Base-by-base conservation (phyloP, 192 early-diverging fungal genomes). In the Glomus cerebriforme region DNA sequence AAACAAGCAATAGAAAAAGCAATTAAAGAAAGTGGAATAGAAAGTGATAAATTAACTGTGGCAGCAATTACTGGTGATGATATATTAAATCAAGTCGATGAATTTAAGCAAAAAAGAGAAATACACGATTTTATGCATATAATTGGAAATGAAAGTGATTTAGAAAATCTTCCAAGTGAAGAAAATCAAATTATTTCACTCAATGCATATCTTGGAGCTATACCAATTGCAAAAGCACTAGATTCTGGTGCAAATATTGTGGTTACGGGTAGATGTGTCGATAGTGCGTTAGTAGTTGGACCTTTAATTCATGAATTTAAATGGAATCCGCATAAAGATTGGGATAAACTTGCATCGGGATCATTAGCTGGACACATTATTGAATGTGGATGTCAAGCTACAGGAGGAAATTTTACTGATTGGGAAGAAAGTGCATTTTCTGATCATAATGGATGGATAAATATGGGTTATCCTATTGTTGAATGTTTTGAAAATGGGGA, bases 401-500 rank as follows among this genome's bases (percentile, higher is more conserved):
- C 91, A 15, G 90, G 91, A 49, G 91, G 90, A 9, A 92, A 91
- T 77, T 92, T 91, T 79, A 92, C 91, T 1, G 91, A 92, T 74
- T 92, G 91, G 91, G 81, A 83, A 26, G 77, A 86, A 15, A 84
- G 80, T 15, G 87, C 90, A 43, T 82, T 82, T 63, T 89, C 90
- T 13, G 71, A 81, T 2, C 62, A 86, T 65, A 88, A 89, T 27
- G 91, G 91, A 54, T 92, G 83, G 72, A 70, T 85, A 27, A 90
- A 91, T 73, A 91, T 92, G 86, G 91, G 91, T n/a, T 92, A 91
- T 80, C 91, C 91, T 10, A 85, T 92, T 65, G 89, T 87, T 22
- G 91, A 92, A 63, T 89, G 88, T 62, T 64, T 83, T 35, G 26
- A 59, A n/a, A 83, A 85, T 66, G 91, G 91, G 10, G 81, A 86